Evolutionary conservation across 2,329 filamentous ascomycete genomes (phyloP), one percentile per base, ranked within the genome.

Genomic region (Calonectria pteridis): DNA sequence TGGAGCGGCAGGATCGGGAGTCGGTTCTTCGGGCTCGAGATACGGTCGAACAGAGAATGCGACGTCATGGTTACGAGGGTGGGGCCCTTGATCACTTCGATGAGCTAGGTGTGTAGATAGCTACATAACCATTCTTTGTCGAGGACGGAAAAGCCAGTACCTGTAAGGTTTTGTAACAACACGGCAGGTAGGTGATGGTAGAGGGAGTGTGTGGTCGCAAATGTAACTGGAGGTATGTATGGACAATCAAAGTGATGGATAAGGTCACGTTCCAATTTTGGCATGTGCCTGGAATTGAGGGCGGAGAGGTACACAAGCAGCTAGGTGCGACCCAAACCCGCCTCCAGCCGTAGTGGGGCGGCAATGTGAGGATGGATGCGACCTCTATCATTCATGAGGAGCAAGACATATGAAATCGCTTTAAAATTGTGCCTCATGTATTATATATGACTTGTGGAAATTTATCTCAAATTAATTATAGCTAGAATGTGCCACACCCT

Each of bases 1-100:
- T 81, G 80, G 9, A 83, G 65, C 11, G 82, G 80, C 10, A 82
- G 76, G 11, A 80, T 74, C 6, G 81, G 79, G 2, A 80, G 74
- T 63, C 76, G 76, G 20, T 76, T 77, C 29, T 76, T 74, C 20
- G 79, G 76, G 37, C 76, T 79, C 26, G 77, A 75, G 46, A 83
- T 72, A n/a, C 78, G 80, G 43, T 80, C 79, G 69, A 82, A 71
- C 29, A 82, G 72, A 51, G 79, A 79, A 2, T 77, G 77, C 35
- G 82, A 83, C 64, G 78, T 76, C 82, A 83, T 83, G 16, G 28
- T 63, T 49, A 11, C 7, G 18, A 67, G 13, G 58, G 29, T 33
- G 40, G 40, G 7, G 49, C 31, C 18, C 7, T 59, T 20, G 72
- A 33, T 6, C 33, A 51, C 31, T 65, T 11, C 35, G 55, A 20